Evolutionary conservation across 2,329 filamentous ascomycete genomes (phyloP), one percentile per base, ranked within the genome.

Genomic region (Claviceps arundinis): DNA sequence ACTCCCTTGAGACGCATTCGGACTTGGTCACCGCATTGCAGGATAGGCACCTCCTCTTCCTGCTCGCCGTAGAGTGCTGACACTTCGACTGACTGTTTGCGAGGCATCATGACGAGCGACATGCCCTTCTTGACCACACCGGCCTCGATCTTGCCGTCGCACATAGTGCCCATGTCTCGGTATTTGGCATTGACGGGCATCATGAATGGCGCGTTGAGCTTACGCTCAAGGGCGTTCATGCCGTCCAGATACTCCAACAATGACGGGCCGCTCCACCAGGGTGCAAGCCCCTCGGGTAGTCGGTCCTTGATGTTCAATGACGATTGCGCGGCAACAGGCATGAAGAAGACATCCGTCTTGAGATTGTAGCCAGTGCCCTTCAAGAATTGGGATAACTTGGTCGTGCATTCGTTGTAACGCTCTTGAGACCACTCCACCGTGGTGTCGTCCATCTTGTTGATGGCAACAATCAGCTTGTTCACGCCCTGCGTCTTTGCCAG

Each of bases 361-460:
- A 89, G 76, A 71, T 95, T 95, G 75, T 95, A 97, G 26, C 91
- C 91, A 11, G 94, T 85, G 50, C 82, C 87, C 73, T 95, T 95
- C 56, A 98, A 73, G 76, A 95, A 97, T 59, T 84, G 79, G 16
- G 82, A 69, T 48, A 98, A 81, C 74, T 97, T 98, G 59, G 83
- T 83, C 3, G 83, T 90, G 70, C 93, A 98, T 71, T 98, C 93
- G 63, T 88, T 84, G 74, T 89, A 98, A 52, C 93, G 84, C 42
- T 87, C 87, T 61, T 96, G 82, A 51, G 87, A 93, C 94, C 94
- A 98, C 64, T 95, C 81, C 50, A 98, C 94, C 2, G 93, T 98
- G 11, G 85, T 76, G 66, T 98, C 93, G 65, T 98, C 93, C 94
- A 98, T 98, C 78, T 98, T 98, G 81, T 98, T 98, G 66, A 96